These are phyloP conservation scores for Chenopodium quinoa DNA, from an alignment of 148 eudicot species.

Conservation along the genomic window DNA sequence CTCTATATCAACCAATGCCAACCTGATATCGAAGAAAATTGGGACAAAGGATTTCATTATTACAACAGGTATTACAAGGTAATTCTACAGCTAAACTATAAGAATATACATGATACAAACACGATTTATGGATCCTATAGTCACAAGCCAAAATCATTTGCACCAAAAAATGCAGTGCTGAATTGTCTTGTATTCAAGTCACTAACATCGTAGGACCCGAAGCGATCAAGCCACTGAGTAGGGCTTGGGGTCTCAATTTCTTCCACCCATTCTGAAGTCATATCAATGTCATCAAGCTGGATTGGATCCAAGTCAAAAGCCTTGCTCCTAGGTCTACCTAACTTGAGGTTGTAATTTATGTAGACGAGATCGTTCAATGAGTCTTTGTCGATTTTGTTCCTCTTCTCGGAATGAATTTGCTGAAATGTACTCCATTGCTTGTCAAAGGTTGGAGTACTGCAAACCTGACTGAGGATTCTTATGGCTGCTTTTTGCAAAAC, in stretches of 20 bases:
- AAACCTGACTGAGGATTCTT: conserved; percentile 83
- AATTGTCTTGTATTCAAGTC: conserved; percentile 92
- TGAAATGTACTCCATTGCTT: conserved; percentile 80
- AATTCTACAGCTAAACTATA: not conserved
- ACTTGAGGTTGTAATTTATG: conserved; percentile 70
- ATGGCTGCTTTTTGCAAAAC: conserved; percentile 79
- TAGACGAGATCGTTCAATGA: conserved; percentile 59
- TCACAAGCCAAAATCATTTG: conserved; percentile 74
- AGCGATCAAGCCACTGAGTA: conserved; percentile 89
- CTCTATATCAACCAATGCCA: not conserved
- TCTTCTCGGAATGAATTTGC: conserved; percentile 86
- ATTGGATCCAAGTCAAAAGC: conserved; percentile 60
- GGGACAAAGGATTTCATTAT: not conserved
- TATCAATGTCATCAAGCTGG: conserved; percentile 80
- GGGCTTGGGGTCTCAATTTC: conserved; percentile 79
- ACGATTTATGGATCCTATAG: conserved; percentile 4
- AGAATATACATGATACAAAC: not conserved
- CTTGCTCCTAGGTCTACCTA: conserved; percentile 49
- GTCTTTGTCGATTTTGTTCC: conserved; percentile 91
- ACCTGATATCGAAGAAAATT: not conserved
- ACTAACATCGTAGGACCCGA: conserved; percentile 78
- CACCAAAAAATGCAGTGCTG: conserved; percentile 59
- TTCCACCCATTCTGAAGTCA: conserved; percentile 98
- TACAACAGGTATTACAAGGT: not conserved
- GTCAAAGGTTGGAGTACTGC: conserved; percentile 66